These are phyloP conservation scores for Aspergillus sp. DNA, from an alignment of 2,329 filamentous ascomycete species.

Conservation along the genomic window DNA sequence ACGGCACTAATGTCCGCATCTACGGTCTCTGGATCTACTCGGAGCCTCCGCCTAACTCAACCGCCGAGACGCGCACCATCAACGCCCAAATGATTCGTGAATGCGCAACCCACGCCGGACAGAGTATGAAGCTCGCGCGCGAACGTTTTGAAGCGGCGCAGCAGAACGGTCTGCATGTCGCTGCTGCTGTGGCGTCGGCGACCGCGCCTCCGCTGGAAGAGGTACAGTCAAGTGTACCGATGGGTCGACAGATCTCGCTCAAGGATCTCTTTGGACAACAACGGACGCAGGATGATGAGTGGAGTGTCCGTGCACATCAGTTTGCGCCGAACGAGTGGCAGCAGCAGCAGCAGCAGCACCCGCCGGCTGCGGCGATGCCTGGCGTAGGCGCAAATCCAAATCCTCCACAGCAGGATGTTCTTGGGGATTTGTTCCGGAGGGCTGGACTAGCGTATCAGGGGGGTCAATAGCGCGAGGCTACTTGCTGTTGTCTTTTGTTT, in stretches of 20 bases:
- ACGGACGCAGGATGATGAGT: conserved; percentile 53
- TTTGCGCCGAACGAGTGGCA: conserved; percentile 25
- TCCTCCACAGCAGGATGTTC: conserved; percentile 34
- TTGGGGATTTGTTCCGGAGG: conserved; percentile 47
- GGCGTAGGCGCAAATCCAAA: neutral
- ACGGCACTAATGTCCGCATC: conserved; percentile 41
- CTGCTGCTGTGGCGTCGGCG: conserved; percentile 31
- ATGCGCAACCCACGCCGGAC: conserved; percentile 55
- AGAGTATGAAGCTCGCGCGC: conserved; percentile 49
- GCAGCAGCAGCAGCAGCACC: conserved; percentile 17
- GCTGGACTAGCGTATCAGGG: conserved; percentile 41
- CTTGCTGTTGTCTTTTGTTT: neutral
- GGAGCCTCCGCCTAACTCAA: conserved; percentile 59
- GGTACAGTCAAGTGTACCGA: conserved; percentile 46
- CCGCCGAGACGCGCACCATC: conserved; percentile 53
- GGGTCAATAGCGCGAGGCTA: conserved; percentile 9
- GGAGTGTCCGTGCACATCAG: conserved; percentile 53
- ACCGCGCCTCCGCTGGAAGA: conserved; percentile 40
- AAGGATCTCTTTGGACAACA: conserved; percentile 60
- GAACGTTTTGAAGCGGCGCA: conserved; percentile 41
- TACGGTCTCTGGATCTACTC: conserved; percentile 67
- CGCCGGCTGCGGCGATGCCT: conserved; percentile 15
- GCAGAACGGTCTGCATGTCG: conserved; percentile 36
- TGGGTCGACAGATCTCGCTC: conserved; percentile 56
- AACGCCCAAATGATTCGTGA: conserved; percentile 58